These are phyloP conservation scores for Populus deltoides DNA, from an alignment of 345 rosid species.

Conservation along the genomic window DNA sequence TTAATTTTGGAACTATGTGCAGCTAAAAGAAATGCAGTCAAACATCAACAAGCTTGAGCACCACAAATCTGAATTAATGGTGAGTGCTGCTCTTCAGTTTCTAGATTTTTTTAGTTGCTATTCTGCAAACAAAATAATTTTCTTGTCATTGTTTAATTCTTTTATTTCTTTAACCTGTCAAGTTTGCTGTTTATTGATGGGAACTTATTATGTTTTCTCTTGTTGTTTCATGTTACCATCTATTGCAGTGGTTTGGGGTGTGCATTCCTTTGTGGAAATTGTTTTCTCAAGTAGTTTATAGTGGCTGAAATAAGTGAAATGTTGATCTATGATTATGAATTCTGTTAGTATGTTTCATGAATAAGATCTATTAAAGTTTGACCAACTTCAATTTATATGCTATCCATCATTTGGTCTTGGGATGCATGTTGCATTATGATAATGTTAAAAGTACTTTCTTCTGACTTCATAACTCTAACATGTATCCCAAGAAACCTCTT, in stretches of 20 bases:
- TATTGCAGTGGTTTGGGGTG: background rate
- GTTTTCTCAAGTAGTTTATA: background rate
- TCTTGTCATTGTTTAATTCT: background rate
- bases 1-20: constrained; percentile 27
- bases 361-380: background rate
- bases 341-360: background rate
- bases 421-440: background rate
- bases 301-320: background rate
- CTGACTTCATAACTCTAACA: background rate
- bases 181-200: background rate
- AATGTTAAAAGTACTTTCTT: background rate
- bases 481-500: background rate
- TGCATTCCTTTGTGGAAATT: background rate
- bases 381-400: background rate
- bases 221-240: background rate
- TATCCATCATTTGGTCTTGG: background rate
- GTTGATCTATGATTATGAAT: background rate
- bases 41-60: constrained; percentile 50
- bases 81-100: constrained; percentile 17
- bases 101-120: background rate
- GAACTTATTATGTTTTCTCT: background rate
- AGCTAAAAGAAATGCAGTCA: constrained; percentile 59
- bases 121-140: background rate
- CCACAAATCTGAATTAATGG: constrained; percentile 56
- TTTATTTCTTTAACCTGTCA: background rate